These are phyloP conservation scores for Trichophyton benhamiae DNA, from an alignment of 2,329 filamentous ascomycete genomes.

Conservation along the genomic window DNA sequence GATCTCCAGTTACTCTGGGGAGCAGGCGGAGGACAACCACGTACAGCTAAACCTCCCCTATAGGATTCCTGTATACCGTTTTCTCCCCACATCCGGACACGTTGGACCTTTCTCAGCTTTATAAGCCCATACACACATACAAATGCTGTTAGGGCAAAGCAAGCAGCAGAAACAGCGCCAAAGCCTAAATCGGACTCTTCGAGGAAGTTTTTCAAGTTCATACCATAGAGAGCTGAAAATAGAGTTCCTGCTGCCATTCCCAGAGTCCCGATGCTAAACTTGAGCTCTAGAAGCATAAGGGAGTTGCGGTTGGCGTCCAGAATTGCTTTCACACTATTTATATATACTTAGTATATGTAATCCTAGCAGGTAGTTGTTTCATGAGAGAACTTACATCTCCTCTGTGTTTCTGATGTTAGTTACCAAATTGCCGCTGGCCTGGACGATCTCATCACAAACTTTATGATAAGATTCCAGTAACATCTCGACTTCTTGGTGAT, in stretches of 20 bases:
- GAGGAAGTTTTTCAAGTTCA: conserved; percentile 98
- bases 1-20: conserved; percentile 10
- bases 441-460: conserved; percentile 93
- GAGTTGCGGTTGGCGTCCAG: conserved; percentile 96
- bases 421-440: conserved; percentile 84
- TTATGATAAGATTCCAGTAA: conserved; percentile 95
- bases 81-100: conserved; percentile 73
- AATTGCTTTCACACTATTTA: conserved; percentile 76
- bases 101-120: conserved; percentile 74
- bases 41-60: conserved; percentile 8
- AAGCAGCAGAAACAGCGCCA: conserved; percentile 57
- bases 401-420: conserved; percentile 95
- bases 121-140: conserved; percentile 74
- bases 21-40: not conserved
- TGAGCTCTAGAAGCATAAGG: conserved; percentile 92
- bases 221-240: conserved; percentile 95
- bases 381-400: conserved; percentile 64
- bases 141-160: conserved; percentile 58
- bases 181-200: conserved; percentile 89
- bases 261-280: conserved; percentile 88
- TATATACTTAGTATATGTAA: conserved; percentile 13
- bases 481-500: conserved; percentile 96
- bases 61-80: conserved; percentile 24
- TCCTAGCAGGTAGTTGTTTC: not conserved
- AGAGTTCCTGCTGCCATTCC: conserved; percentile 93